Conservation (phyloP, 106 monocot genomes). For the Gastrodia elata region DNA sequence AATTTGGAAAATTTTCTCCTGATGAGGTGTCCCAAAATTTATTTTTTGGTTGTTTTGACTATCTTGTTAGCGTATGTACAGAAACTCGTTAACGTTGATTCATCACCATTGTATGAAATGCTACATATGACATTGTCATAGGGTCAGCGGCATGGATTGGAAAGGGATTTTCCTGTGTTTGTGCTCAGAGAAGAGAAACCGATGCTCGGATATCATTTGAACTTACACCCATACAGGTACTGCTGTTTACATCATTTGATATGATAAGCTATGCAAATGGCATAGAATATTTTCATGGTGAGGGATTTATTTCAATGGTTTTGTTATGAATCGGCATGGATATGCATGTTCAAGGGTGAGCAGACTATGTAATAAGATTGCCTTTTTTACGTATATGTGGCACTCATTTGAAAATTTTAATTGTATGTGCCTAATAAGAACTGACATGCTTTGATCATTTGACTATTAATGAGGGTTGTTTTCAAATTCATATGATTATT, state of each 20-base stretch:
- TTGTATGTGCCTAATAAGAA: background rate
- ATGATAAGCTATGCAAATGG: background rate
- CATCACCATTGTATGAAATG: constrained; percentile 1
- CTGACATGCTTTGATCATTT: background rate
- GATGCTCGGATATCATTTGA: constrained; percentile 67
- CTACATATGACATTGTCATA: constrained; percentile 13
- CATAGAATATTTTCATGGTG: background rate
- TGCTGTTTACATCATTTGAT: constrained; percentile 1
- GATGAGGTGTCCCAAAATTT: background rate
- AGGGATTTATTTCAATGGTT: background rate
- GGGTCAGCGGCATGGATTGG: constrained; percentile 91
- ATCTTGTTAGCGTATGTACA: background rate
- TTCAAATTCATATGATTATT: background rate
- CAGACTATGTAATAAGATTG: background rate
- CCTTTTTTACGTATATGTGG: background rate
- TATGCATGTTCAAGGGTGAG: background rate
- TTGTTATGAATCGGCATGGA: background rate
- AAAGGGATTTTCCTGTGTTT: constrained; percentile 82
- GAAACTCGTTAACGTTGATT: background rate
- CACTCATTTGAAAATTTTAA: background rate
- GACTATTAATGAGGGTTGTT: background rate
- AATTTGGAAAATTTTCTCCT: background rate
- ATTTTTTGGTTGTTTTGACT: background rate
- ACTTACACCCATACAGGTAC: constrained; percentile 67
- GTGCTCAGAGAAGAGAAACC: constrained; percentile 71